Base-by-base conservation (phyloP, 331 rosid species). In the Pyrus hybrid region DNA sequence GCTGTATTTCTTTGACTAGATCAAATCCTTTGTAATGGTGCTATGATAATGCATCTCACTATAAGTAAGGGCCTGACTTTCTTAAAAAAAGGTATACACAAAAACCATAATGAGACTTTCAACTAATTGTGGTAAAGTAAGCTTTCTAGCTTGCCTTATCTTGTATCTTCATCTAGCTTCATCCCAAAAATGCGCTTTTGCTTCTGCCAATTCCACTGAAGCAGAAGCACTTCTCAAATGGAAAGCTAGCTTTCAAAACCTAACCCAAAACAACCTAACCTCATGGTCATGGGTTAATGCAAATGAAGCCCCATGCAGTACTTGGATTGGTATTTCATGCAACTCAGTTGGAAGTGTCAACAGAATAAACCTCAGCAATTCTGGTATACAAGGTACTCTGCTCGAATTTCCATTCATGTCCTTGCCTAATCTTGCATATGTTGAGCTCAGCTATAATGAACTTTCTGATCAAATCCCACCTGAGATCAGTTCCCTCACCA, bases 221-320 rank as follows among this genome's bases (percentile, higher is more conserved):
- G 85, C 60, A 18, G 58, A 81, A 10, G 85, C 80, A 28, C 80
- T 80, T 53, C 65, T 80, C 66, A 54, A 45, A 29, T 80, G 84
- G 84, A 80, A 75, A 80, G 77, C 72, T 26, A 75, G 56, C 43
- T 49, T 80, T 26, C 70, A 17, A 68, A 64, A 68, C 6, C 28
- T 57, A 80, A 67, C 45, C 26, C 10, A 64, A 1, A 57, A 16
- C 20, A 63, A 63, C 21, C 56, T 64, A n/a, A 21, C 73, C 35
- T 75, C 84, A 37, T 80, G 80, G 84, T n/a, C n/a, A n/a, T n/a
- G n/a, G n/a, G 17, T 13, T 25, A 10, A n/a, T 26, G 22, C 21
- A 66, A 18, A 63, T 49, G 1, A 49, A 11, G 45, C 11, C 14
- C 77, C 66, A 26, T 70, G 77, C 68, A 45, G 16, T 8, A 7